Evolutionary conservation across 1,284 basidiomycete species (phyloP).

Genomic region (Filobasidium uniguttulatum): DNA sequence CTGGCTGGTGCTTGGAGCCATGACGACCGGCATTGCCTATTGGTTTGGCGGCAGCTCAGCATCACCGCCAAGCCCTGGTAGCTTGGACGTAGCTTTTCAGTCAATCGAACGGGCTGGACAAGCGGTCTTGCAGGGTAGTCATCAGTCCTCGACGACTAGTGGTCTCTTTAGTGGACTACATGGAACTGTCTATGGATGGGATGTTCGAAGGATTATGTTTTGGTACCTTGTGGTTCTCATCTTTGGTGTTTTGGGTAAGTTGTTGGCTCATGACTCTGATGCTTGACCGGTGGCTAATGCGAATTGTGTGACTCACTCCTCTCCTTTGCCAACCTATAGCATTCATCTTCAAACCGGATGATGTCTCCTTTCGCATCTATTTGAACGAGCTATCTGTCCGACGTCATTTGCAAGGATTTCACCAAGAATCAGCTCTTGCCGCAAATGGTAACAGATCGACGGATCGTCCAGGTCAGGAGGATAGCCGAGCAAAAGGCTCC

Average conservation of each 20-base stretch:
- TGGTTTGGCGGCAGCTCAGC: too few relatives aligned
- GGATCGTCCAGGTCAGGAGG: too few relatives aligned
- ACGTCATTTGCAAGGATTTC: slow-evolving; percentile 75
- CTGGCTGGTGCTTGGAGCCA: too few relatives aligned
- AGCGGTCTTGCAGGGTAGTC: too few relatives aligned
- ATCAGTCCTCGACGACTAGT: too few relatives aligned
- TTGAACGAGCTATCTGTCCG: slow-evolving; percentile 92
- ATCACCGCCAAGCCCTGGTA: too few relatives aligned
- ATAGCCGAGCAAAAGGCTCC: neutral
- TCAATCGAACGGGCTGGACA: too few relatives aligned
- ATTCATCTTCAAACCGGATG: slow-evolving; percentile 82
- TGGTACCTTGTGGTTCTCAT: neutral
- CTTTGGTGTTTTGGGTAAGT: slow-evolving; percentile 3
- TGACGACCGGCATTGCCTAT: too few relatives aligned
- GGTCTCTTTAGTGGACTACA: too few relatives aligned
- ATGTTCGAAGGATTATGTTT: slow-evolving; percentile 2
- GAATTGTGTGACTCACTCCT: neutral
- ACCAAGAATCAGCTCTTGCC: slow-evolving; percentile 43
- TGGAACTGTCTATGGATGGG: slow-evolving; percentile 4
- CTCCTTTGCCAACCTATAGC: slow-evolving; percentile 41
- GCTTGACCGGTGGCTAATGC: neutral
- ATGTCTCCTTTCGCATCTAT: slow-evolving; percentile 80
- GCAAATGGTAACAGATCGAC: too few relatives aligned
- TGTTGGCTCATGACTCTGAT: neutral
- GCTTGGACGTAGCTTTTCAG: too few relatives aligned